Percentiles rank a stretch among this genome's conserved stretches.
phyloP scores from a whole-genome alignment of 2,329 filamentous ascomycete species.

The Colletotrichum sp. region DNA sequence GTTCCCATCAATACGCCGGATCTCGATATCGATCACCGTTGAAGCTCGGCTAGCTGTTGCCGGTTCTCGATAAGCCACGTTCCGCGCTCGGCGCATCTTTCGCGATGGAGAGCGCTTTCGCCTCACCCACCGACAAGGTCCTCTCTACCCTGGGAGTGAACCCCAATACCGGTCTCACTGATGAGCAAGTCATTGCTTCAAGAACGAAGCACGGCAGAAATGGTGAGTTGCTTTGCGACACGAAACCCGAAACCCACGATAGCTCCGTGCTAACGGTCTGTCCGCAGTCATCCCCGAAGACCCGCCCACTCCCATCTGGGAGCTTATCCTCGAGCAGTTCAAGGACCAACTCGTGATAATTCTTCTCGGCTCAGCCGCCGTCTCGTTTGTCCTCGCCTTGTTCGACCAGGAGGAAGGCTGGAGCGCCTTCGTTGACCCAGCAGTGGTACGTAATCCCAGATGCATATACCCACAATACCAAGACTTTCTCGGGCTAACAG shows the following conservation, averaged over 20 bases:
- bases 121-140: conserved; percentile 62
- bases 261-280: conserved; percentile 18
- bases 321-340: conserved; percentile 97
- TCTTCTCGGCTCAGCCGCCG: conserved; percentile 86
- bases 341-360: conserved; percentile 99
- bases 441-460: conserved; percentile 71
- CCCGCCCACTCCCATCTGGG: conserved; percentile 93
- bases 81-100: conserved; percentile 19
- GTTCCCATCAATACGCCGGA: not conserved
- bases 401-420: conserved; percentile 94
- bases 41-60: conserved; percentile 10
- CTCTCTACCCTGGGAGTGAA: conserved; percentile 64
- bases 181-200: conserved; percentile 61
- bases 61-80: conserved; percentile 17
- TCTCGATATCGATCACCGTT: not conserved
- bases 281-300: conserved; percentile 74
- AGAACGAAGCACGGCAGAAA: conserved; percentile 69
- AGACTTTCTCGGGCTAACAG: conserved; percentile 22
- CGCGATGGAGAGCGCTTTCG: conserved; percentile 68
- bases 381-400: conserved; percentile 91
- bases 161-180: conserved; percentile 58
- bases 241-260: not conserved
- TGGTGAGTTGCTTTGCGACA: conserved; percentile 50
- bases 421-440: conserved; percentile 96
- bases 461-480: conserved; percentile 12